Evolutionary conservation across 2,329 filamentous ascomycete genomes (phyloP), one percentile per base, ranked within the genome.

Genomic region (Sporothrix variecibatus): DNA sequence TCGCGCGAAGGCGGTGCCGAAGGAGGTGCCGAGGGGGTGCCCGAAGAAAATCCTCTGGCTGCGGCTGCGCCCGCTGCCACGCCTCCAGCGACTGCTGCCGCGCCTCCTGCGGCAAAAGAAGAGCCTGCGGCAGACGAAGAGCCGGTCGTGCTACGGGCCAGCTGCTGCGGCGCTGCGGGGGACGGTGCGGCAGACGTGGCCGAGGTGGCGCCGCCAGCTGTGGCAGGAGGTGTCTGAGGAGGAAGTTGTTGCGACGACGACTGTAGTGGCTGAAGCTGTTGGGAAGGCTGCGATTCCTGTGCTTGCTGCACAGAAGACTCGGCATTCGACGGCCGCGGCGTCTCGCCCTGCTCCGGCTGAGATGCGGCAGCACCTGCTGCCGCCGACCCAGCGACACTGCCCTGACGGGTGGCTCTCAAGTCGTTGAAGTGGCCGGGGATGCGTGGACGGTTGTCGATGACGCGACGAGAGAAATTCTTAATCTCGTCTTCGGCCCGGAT

Each of bases 401-500:
- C 85, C 72, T 84, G 81, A 74, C 84, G 84, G 26, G 78, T 80
- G n/a, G 23, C 38, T n/a, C 15, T 8, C 12, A 34, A 12, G 46
- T 15, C 12, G 0, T 83, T 83, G 9, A 84, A 81, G 71, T 85
- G 83, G 64, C 84, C 84, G 56, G 85, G 84, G 46, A 85, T 56
- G 77, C 81, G 84, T 75, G 84, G 80, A 75, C 84, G 82, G n/a
- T 86, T 86, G 5, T 82, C 79, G 0, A 84, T 85, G 2, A 81
- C 82, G 73, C 81, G 84, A 7, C 84, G 81, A 0, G 83, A 84
- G 81, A 94, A 97, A 40, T 88, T 90, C 78, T 91, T 92, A 76
- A 99, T 95, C 84, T 99, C 96, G 79, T 92, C 92, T 23, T 91
- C 89, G 0, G 95, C 97, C 81, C 94, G 92, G 58, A 98, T 90